Base-by-base conservation (phyloP, 116 monocot genomes). In the Dioscorea cayenensis region DNA sequence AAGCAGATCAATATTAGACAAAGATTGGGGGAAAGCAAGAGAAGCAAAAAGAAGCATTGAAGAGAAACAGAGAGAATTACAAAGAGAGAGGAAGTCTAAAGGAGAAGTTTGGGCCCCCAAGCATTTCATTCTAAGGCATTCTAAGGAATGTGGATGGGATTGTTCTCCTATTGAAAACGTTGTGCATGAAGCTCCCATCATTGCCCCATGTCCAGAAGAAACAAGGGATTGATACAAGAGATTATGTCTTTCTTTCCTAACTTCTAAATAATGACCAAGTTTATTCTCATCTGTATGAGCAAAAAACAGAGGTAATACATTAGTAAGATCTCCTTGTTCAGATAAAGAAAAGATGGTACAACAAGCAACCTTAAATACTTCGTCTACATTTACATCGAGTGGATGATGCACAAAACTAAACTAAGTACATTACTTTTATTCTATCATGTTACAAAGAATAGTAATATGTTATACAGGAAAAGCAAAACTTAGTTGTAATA, bases 11-110 rank as follows among this genome's bases (percentile, higher is more conserved):
- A 93, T 97, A 51, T 69, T 93, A 59, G 76, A 72, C 27, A 86
- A 82, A 27, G 86, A 97, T 49, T 97, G 97, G 97, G 89, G 82
- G 25, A 87, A 69, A 32, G 93, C 97, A 1, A 81, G 74, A 49
- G 74, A 78, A 49, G 83, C 73, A 22, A 97, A 97, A 78, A 79
- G 72, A 32, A 63, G 49, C 11, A 65, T 97, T 63, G 97, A 93
- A 75, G 97, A 93, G 23, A 84, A 75, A 35, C 78, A 84, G 65
- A 88, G 93, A 69, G 76, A 32, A 59, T 67, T 80, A 14, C 70
- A 61, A 11, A 80, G 63, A 64, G 92, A 95, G 32, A 85, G 90
- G 71, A 78, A 72, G 62, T 66, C 68, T 6, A 81, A 32, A 21
- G 86, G 77, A 23, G 81, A 86, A 50, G 51, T 69, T 3, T 92